Evolutionary conservation across 1,284 basidiomycete genomes (phyloP), one percentile per base, ranked within the genome.

Genomic region (Cerrena zonata): DNA sequence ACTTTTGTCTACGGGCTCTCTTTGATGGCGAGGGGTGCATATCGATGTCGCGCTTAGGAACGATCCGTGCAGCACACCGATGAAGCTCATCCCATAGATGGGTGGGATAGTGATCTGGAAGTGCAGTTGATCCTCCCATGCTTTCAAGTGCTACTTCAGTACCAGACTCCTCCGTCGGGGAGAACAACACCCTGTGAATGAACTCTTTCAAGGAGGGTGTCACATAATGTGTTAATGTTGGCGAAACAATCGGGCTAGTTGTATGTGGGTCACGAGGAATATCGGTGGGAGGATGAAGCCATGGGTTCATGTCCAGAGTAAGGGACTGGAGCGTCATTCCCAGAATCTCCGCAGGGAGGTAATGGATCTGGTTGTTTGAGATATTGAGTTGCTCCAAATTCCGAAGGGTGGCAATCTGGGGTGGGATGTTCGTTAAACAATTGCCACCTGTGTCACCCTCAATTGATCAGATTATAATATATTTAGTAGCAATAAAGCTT

Each of bases 341-440:
- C 13, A 74, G 62, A 62, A 90, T 76, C 60, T 89, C 85, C 3
- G 81, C 74, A 11, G 87, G 87, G 0, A 89, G 67, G 61, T 77
- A 84, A 47, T 61, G 59, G 1, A 90, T 65, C 27, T 67, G 65
- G 63, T 90, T 89, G 50, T 73, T 72, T 0, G 80, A 72, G 2
- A 90, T 59, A 53, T 86, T 85, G 11, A 89, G 71, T 40, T 80
- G 76, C 36, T 71, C 69, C 2, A 90, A 72, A 44, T 77, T 76
- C 2, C 60, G 67, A 5, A 89, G 69, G 12, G 64, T 69, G 12
- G 39, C n/a, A 40, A 89, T 84, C 49, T 85, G 82, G 0, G 86
- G 79, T 1, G 86, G 86, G n/a, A 89, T 61, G 40, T 68, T 67
- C 0, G 67, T 73, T 4, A 89, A 65, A 3, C 59, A 57, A 58